A percentile compares a stretch with the other conserved stretches of the same genome.
Conservation (phyloP, 129 eudicot species). For the Flaveria ramosissima region DNA sequence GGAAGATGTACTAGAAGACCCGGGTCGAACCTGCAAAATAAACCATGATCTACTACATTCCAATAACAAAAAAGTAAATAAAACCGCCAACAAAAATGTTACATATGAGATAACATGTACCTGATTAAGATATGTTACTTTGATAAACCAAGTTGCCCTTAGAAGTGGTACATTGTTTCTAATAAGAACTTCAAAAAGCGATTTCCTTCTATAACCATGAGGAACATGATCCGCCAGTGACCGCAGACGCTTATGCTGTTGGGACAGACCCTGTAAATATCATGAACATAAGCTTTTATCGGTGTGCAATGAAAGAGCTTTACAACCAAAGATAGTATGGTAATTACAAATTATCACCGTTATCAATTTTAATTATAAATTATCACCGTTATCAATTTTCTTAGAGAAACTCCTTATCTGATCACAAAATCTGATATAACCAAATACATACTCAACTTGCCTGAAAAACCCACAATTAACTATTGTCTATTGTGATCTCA, state of each 20-base stretch:
- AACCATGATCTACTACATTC: constrained; percentile 31
- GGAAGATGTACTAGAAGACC: constrained; percentile 63
- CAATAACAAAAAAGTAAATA: constrained; percentile 8
- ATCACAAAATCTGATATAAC: background rate
- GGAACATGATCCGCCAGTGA: constrained; percentile 92
- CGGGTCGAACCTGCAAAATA: constrained; percentile 70
- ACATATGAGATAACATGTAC: constrained; percentile 38
- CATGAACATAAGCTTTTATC: constrained; percentile 5
- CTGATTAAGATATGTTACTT: constrained; percentile 96
- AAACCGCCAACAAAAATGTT: background rate
- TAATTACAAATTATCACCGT: background rate
- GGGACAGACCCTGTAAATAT: constrained; percentile 80
- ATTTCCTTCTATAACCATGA: constrained; percentile 77
- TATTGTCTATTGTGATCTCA: background rate
- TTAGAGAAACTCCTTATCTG: background rate
- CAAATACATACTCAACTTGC: background rate
- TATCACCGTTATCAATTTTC: background rate
- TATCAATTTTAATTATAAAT: background rate
- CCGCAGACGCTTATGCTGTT: constrained; percentile 88
- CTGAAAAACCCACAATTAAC: background rate
- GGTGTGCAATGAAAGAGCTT: constrained; percentile 6
- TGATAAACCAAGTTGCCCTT: constrained; percentile 95
- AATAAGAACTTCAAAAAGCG: constrained; percentile 86
- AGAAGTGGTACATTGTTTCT: constrained; percentile 90
- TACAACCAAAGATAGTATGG: background rate